Conservation (phyloP, 768 basidiomycete species). For the Trametes cubensis region DNA sequence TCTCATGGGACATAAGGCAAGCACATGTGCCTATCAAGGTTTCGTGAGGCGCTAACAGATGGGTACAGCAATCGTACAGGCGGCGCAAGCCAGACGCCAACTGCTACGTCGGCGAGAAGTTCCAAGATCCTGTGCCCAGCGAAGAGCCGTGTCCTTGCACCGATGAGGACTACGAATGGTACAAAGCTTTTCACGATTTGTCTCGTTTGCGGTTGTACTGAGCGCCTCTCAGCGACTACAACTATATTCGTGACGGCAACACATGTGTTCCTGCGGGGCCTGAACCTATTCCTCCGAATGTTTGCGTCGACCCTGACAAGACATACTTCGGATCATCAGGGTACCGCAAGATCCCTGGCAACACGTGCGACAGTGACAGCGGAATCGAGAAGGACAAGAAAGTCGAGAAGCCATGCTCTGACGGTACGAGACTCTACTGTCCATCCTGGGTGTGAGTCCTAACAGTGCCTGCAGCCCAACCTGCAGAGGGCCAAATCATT, state of each 20-base stretch:
- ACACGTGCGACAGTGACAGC: slow-evolving; percentile 67
- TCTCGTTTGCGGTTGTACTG: not conserved
- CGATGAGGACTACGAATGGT: slow-evolving; percentile 96
- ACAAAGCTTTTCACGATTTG: slow-evolving; percentile 23
- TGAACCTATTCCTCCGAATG: slow-evolving; percentile 79
- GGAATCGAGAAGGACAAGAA: slow-evolving; percentile 71
- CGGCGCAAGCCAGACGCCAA: slow-evolving; percentile 80
- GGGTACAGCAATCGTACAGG: slow-evolving; percentile 84
- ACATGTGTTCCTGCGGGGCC: slow-evolving; percentile 85
- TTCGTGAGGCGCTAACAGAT: not conserved
- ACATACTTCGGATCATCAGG: slow-evolving; percentile 89
- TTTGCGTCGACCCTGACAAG: slow-evolving; percentile 62
- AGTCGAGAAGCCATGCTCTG: slow-evolving; percentile 74
- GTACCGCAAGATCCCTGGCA: slow-evolving; percentile 89
- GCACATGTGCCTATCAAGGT: not conserved
- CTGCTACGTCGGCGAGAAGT: slow-evolving; percentile 92
- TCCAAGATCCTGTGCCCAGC: slow-evolving; percentile 78
- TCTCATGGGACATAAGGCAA: slow-evolving; percentile 89
- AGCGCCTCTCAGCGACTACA: slow-evolving; percentile 71
- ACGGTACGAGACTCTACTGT: slow-evolving; percentile 47
- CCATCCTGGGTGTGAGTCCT: not conserved
- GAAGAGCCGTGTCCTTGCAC: slow-evolving; percentile 84
- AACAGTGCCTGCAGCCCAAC: slow-evolving; percentile 57
- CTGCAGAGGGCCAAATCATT: slow-evolving; percentile 73
- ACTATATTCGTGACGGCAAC: slow-evolving; percentile 73